Conservation (phyloP, 495 filamentous ascomycete genomes). For the Aspergillus avenaceus region DNA sequence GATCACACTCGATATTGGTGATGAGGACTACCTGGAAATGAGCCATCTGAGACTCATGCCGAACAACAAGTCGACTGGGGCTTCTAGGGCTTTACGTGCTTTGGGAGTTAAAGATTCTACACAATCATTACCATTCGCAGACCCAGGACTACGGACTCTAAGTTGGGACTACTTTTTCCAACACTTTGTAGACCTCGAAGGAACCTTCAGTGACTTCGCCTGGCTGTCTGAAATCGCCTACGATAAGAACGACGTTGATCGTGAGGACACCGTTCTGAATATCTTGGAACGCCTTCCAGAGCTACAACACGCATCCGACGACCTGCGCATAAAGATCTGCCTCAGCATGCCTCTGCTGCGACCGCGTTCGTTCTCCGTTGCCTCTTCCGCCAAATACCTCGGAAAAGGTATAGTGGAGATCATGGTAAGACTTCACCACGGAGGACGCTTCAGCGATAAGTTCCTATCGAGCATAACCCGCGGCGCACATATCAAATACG, state of each 20-base stretch:
- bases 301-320: neutral
- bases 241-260: neutral
- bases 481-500: neutral
- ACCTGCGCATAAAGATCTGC: neutral
- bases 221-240: neutral
- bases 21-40: neutral
- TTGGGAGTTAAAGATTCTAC: neutral
- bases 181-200: neutral
- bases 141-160: neutral
- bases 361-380: conserved; percentile 1
- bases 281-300: neutral
- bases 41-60: conserved; percentile 1
- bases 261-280: neutral
- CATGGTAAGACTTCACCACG: neutral
- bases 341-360: conserved; percentile 1
- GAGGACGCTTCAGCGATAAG: neutral
- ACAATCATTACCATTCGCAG: neutral
- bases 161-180: neutral
- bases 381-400: neutral
- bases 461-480: neutral
- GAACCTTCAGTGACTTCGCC: neutral
- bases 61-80: neutral
- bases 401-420: neutral
- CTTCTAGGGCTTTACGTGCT: neutral
- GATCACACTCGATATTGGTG: neutral